Conservation (phyloP, 208 protist species). For the Trypanosoma cruzi region DNA sequence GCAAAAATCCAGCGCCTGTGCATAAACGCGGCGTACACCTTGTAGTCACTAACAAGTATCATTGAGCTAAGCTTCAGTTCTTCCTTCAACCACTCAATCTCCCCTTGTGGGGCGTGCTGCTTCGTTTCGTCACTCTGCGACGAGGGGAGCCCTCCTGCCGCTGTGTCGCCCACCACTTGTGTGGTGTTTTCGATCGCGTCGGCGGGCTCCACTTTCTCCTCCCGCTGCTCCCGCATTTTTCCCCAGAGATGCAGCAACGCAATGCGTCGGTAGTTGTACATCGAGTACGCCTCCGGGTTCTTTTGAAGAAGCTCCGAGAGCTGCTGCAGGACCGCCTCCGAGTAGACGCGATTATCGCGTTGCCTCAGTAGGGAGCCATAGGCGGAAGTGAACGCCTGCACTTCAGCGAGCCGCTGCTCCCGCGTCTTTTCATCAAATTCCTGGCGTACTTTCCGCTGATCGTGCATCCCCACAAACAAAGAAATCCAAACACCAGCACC, state of each 20-base stretch:
- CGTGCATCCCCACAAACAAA: conserved; percentile 44
- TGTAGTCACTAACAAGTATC: conserved; percentile 76
- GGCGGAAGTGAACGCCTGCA: conserved; percentile 30
- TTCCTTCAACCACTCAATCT: conserved; percentile 32
- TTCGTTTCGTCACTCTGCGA: background rate
- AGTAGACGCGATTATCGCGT: conserved; percentile 28
- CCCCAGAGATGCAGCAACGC: conserved; percentile 34
- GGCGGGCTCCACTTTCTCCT: background rate
- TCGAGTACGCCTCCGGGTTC: conserved; percentile 81
- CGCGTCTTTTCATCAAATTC: conserved; percentile 44
- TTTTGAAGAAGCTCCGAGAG: conserved; percentile 49
- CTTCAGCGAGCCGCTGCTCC: conserved; percentile 9
- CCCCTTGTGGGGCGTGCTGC: conserved; percentile 9
- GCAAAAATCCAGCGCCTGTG: conserved; percentile 84
- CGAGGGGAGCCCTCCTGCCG: background rate
- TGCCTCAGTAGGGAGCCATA: conserved; percentile 44
- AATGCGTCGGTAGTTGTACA: conserved; percentile 80
- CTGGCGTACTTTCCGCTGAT: conserved; percentile 42
- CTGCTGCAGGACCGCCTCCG: conserved; percentile 32
- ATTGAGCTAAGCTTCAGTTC: conserved; percentile 71
- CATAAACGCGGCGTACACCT: conserved; percentile 88
- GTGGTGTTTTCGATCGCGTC: background rate
- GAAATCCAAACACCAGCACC: background rate
- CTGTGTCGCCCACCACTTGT: background rate
- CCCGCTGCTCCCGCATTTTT: background rate